A percentile compares a stretch with the other conserved stretches of the same genome.
phyloP scores from a whole-genome alignment of 768 basidiomycete genomes.

The Sporobolomyces pararoseus region DNA sequence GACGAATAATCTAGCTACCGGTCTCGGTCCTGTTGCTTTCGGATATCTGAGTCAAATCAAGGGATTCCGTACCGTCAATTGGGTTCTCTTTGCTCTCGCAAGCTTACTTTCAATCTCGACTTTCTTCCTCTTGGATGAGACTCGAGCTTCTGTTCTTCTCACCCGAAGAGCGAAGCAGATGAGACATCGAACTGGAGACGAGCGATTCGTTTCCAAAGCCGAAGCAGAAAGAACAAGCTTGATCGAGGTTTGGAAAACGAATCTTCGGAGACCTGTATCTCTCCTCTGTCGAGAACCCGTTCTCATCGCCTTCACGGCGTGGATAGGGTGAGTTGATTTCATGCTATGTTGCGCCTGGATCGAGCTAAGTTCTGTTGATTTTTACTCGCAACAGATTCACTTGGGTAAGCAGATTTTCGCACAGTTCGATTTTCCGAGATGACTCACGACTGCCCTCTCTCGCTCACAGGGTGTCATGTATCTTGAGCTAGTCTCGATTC shows the following conservation, averaged over 20 bases:
- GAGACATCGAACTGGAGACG: slow-evolving; percentile 64
- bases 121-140: slow-evolving; percentile 65
- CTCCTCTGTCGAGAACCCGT: slow-evolving; percentile 23
- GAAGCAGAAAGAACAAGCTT: slow-evolving; percentile 63
- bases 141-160: slow-evolving; percentile 70
- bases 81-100: slow-evolving; percentile 53
- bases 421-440: neutral
- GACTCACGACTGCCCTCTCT: neutral
- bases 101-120: slow-evolving; percentile 57
- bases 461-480: slow-evolving; percentile 76
- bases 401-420: slow-evolving; percentile 50
- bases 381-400: slow-evolving; percentile 59
- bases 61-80: slow-evolving; percentile 67
- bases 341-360: too few species aligned
- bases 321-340: slow-evolving; percentile 1
- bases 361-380: too few species aligned
- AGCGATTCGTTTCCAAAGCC: slow-evolving; percentile 61
- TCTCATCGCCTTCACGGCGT: neutral
- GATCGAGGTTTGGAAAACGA: slow-evolving; percentile 63
- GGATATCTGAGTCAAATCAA: slow-evolving; percentile 55
- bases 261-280: slow-evolving; percentile 29
- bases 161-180: slow-evolving; percentile 61
- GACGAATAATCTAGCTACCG: slow-evolving; percentile 53
- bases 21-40: slow-evolving; percentile 61
- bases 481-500: slow-evolving; percentile 57